Base-by-base conservation (phyloP, 352 stramenopile species). In the Globisporangium spinosum region DNA sequence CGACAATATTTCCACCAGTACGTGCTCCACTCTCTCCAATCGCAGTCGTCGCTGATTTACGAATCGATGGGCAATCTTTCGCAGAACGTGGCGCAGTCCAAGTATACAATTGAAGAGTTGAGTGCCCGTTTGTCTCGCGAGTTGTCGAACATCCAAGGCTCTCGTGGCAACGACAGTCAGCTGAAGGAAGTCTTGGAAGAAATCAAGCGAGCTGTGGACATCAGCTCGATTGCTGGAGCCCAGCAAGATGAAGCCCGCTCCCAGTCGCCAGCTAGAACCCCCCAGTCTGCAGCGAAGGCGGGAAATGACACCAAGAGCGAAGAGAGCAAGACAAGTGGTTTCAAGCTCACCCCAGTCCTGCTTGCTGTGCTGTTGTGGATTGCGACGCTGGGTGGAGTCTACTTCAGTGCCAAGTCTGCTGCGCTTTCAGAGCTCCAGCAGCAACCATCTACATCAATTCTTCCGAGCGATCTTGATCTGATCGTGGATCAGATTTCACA, bases 1-100 rank as follows among this genome's bases (percentile, higher is more conserved):
- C 74, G 73, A 12, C 61, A 80, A 35, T 64, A 79, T 23, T 68
- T 83, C 17, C 72, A 83, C 35, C 55, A 71, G 34, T 70, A 83
- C 65, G 70, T 76, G 27, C 49, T 76, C 13, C 70, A 76, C 27
- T 70, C 58, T 0, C 67, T 74, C 0, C 67, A 76, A 49, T 72
- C 69, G 20, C 69, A 75, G 49, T 68, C 69, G 8, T 62, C 65
- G 23, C 15, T 75, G 34, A 58, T 75, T n/a, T 65, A 72, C 35
- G 65, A 72, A 23, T 75, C 69, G 5, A 72, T 72, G 62, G 69
- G 61, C 2, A 70, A 64, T 25, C 54, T 72, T 8, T 64, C 59
- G 7, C 65, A 75, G 66, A 71, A 64, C 29, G 54, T 75, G 9
- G 54, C 43, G 7, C 65, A 75, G 45, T 72, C 65, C 1, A 75